These are phyloP conservation scores for Keithomyces neogunnii DNA, from an alignment of 2,329 filamentous ascomycete genomes.

Conservation along the genomic window DNA sequence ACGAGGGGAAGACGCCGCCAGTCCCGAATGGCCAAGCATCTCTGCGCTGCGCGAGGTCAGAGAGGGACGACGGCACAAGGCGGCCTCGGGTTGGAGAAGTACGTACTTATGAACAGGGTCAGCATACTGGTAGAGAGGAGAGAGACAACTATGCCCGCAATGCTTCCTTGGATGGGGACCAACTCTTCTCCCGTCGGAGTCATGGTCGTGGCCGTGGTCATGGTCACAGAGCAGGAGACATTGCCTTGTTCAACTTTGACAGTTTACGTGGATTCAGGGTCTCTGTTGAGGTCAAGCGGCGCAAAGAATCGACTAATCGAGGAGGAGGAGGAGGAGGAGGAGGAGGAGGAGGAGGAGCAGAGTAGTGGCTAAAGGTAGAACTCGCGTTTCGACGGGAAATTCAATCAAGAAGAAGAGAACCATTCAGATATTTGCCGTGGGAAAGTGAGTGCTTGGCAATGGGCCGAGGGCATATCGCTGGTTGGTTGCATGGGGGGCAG, in stretches of 20 bases:
- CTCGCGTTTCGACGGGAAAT: too few species aligned
- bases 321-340: background rate
- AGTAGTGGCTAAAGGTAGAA: background rate
- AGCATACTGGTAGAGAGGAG: conserved; percentile 25
- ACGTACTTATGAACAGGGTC: conserved; percentile 28
- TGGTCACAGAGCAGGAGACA: background rate
- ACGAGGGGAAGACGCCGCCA: conserved; percentile 34
- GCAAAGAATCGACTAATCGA: background rate
- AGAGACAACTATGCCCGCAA: conserved; percentile 10
- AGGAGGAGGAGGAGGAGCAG: background rate
- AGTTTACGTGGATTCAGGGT: too few species aligned
- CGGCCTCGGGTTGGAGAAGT: background rate
- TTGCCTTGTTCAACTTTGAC: too few species aligned
- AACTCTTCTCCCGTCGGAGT: background rate
- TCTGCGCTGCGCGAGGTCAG: conserved; percentile 21
- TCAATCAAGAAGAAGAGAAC: too few species aligned
- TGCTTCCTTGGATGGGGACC: background rate
- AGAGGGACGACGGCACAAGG: background rate
- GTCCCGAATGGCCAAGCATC: conserved; percentile 24
- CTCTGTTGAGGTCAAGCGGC: too few species aligned
- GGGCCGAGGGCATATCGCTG: too few species aligned
- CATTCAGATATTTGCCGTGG: too few species aligned
- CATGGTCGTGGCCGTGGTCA: background rate
- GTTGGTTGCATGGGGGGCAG: too few species aligned
- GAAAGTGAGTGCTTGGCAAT: too few species aligned